phyloP scores from a whole-genome alignment of 345 rosid species.

The Combretum micranthum region DNA sequence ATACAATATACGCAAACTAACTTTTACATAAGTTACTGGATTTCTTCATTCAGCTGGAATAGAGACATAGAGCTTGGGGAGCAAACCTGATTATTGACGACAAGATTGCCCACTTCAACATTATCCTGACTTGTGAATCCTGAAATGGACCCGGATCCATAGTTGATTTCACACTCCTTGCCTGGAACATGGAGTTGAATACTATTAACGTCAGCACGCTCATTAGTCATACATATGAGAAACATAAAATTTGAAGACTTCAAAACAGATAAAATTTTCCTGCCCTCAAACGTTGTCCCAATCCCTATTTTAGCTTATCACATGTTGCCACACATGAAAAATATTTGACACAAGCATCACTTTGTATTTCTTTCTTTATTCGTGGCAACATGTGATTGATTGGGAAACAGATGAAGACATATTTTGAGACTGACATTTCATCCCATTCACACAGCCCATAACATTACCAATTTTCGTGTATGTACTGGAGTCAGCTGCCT shows the following conservation, averaged over 20 bases:
- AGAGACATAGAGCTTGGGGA: background rate
- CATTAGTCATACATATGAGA: background rate
- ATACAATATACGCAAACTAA: no score
- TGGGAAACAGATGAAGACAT: no score
- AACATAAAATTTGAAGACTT: background rate
- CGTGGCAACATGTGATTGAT: no score
- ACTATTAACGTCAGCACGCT: slow-evolving; percentile 2
- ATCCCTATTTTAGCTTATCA: no score
- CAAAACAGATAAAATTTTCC: background rate
- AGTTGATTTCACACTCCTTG: slow-evolving; percentile 39
- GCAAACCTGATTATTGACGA: slow-evolving; percentile 58
- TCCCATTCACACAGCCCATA: background rate
- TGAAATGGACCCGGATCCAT: slow-evolving; percentile 68
- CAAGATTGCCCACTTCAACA: slow-evolving; percentile 56
- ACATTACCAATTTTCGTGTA: slow-evolving; percentile 44
- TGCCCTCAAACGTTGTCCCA: no score
- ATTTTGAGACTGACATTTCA: background rate
- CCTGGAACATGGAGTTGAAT: slow-evolving; percentile 32
- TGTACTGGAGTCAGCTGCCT: slow-evolving; percentile 53
- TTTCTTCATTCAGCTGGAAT: no score
- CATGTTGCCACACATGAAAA: no score
- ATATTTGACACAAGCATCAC: no score
- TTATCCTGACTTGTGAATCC: slow-evolving; percentile 78
- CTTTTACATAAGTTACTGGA: no score
- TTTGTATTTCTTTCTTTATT: no score